phyloP scores from a whole-genome alignment of 306 rosid genomes.

The Ammopiptanthus mongolicus region DNA sequence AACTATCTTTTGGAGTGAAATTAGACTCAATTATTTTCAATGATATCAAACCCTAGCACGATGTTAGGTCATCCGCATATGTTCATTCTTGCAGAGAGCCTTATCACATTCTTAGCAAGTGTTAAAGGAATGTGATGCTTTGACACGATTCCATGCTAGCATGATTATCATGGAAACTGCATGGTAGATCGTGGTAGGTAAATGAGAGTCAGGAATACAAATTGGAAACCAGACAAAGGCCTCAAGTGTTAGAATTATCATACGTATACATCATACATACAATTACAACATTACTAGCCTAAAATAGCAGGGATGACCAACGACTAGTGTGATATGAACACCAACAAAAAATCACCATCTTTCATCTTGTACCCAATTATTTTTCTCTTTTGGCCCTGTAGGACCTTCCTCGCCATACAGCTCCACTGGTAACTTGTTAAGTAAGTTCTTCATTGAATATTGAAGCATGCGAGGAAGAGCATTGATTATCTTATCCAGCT shows the following conservation, averaged over 20 bases:
- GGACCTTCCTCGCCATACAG: slow-evolving; percentile 48
- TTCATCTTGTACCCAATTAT: slow-evolving; percentile 39
- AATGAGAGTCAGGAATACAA: slow-evolving; percentile 3
- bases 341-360: slow-evolving; percentile 28
- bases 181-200: background rate
- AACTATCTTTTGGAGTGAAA: too few relatives aligned
- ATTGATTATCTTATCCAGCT: slow-evolving; percentile 34
- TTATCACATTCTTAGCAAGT: too few relatives aligned
- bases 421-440: slow-evolving; percentile 35
- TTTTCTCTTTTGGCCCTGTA: slow-evolving; percentile 48
- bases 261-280: background rate
- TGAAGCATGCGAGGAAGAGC: slow-evolving; percentile 30
- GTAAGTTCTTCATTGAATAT: slow-evolving; percentile 16
- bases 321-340: background rate
- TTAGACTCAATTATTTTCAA: too few relatives aligned
- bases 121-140: background rate
- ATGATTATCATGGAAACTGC: background rate
- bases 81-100: too few relatives aligned
- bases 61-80: too few relatives aligned
- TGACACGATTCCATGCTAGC: background rate
- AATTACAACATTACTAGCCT: background rate
- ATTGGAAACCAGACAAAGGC: background rate
- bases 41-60: too few relatives aligned
- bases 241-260: background rate
- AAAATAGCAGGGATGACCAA: background rate